These are phyloP conservation scores for Phytophthora sp. DNA, from an alignment of 352 stramenopile species.

Conservation along the genomic window DNA sequence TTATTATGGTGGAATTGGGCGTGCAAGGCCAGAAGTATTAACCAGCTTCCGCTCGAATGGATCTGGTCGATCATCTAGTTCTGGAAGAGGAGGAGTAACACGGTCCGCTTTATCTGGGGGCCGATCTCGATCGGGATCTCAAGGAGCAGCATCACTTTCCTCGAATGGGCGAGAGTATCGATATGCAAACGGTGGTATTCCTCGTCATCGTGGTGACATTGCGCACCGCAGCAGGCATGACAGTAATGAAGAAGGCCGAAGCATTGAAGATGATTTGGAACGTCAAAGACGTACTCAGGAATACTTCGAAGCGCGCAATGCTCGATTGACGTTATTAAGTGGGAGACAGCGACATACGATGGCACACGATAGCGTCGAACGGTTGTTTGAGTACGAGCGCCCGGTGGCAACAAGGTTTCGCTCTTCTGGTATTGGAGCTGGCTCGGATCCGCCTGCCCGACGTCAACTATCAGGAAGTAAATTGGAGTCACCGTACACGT, in stretches of 20 bases:
- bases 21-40: not conserved
- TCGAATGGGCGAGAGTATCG: constrained; percentile 12
- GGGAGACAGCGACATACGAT: not conserved
- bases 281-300: constrained; percentile 28
- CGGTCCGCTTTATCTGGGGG: constrained; percentile 34
- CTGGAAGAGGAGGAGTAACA: not conserved
- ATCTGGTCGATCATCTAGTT: constrained; percentile 17
- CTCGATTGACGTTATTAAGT: constrained; percentile 27
- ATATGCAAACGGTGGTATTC: constrained; percentile 15
- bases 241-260: constrained; percentile 12
- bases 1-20: constrained; percentile 2
- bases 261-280: constrained; percentile 6
- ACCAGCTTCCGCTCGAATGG: constrained; percentile 29
- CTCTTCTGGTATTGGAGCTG: constrained; percentile 8
- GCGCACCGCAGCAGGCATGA: constrained; percentile 5
- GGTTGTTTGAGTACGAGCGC: constrained; percentile 17
- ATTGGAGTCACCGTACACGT: constrained; percentile 28
- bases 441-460: constrained; percentile 13
- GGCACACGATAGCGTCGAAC: constrained; percentile 4
- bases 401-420: constrained; percentile 5
- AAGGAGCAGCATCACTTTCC: not conserved
- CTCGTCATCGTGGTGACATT: constrained; percentile 6
- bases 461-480: constrained; percentile 3
- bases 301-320: constrained; percentile 39
- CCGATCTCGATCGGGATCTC: constrained; percentile 23